These are phyloP conservation scores for Ophiostoma triangulosporum DNA, from an alignment of 2,329 filamentous ascomycete genomes.

Conservation along the genomic window DNA sequence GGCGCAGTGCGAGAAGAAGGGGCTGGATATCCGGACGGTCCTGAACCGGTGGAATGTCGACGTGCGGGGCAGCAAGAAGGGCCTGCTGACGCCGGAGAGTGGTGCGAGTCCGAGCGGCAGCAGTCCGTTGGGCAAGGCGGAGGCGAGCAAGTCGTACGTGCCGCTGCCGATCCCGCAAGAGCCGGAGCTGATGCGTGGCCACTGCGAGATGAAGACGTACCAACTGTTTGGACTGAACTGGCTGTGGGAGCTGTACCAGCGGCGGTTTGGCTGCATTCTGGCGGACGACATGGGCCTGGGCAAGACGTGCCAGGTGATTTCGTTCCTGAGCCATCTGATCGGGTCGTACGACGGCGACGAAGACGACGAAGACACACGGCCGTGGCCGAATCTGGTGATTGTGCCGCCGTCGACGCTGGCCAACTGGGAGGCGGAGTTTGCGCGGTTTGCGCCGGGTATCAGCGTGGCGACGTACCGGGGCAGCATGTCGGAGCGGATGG, in stretches of 20 bases:
- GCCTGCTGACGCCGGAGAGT: slow-evolving; percentile 18
- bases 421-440: slow-evolving; percentile 89
- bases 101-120: neutral
- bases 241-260: slow-evolving; percentile 71
- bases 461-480: slow-evolving; percentile 60
- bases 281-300: slow-evolving; percentile 96
- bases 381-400: slow-evolving; percentile 69
- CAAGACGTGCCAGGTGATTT: slow-evolving; percentile 94
- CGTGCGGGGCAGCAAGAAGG: slow-evolving; percentile 26
- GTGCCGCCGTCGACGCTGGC: slow-evolving; percentile 89
- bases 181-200: slow-evolving; percentile 62
- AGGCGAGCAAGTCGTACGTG: slow-evolving; percentile 19
- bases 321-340: slow-evolving; percentile 73
- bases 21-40: slow-evolving; percentile 37
- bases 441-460: slow-evolving; percentile 68
- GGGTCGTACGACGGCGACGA: slow-evolving; percentile 35
- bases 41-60: slow-evolving; percentile 37
- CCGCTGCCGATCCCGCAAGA: slow-evolving; percentile 42
- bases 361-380: slow-evolving; percentile 20
- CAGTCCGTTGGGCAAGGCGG: slow-evolving; percentile 16
- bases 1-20: slow-evolving; percentile 57
- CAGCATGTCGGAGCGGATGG: slow-evolving; percentile 50
- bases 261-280: slow-evolving; percentile 73
- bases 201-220: slow-evolving; percentile 77
- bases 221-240: slow-evolving; percentile 92